Evolutionary conservation across 768 basidiomycete species (phyloP), one percentile per base, ranked within the genome.

Genomic region (Podaxis carcinomalis): DNA sequence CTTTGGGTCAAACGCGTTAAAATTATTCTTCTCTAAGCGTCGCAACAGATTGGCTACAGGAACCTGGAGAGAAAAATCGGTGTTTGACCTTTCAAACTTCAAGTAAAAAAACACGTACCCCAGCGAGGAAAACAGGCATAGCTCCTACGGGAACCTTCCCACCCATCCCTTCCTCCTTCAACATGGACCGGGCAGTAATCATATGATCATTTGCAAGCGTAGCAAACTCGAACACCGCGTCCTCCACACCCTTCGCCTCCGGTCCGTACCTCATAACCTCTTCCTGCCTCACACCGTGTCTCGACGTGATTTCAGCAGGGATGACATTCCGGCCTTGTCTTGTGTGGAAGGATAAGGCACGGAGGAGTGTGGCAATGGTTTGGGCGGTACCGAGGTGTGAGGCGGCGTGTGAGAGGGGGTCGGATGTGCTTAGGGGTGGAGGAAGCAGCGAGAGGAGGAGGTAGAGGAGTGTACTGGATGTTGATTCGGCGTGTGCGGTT

Each of bases 201-300:
- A 95, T 70, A 70, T 94, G 85, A 72, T 93, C 90, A 72, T 92
- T 89, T 28, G 90, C 92, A 23, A 87, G 70, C 7, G 85, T 87
- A 36, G 93, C 92, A 72, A 93, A 86, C 67, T 93, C 90, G 68
- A 84, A 95, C 28, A 91, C 88, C 0, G 92, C 92, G 62, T 92
- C 87, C 52, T 84, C 84, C 14, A 94, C 76, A 1, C 84, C 89
- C 51, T 80, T 72, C 47, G 86, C 85, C 9, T 75, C 65, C 13
- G 75, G 73, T 4, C 86, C 85, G 35, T 75, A 74, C 47, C 84
- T 79, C 68, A 92, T 86, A 14, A 94, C 85, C 14, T 90, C 87
- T 69, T 95, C 91, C 70, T 93, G 91, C 63, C 77, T 83, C 19
- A 93, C 88, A 19, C 84, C 83, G 65, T 92, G 88, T 63, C 80